These are phyloP conservation scores for Alopecurus myosuroides DNA, from an alignment of 176 grass and related monocot genomes.

Conservation along the genomic window DNA sequence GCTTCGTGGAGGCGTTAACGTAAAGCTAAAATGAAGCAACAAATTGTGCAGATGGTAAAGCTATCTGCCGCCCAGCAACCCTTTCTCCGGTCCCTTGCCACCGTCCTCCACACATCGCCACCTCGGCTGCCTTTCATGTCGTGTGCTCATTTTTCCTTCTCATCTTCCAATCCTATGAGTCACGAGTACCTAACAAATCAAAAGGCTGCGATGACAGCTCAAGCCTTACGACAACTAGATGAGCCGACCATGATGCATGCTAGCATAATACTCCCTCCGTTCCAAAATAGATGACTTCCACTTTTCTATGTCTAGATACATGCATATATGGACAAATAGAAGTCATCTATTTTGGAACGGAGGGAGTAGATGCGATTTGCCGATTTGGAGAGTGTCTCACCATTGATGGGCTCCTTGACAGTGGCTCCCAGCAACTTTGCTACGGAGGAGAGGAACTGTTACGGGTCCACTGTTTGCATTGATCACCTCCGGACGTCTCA, in stretches of 20 bases:
- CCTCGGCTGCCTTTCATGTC: constrained; percentile 5
- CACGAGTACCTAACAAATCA: constrained; percentile 6
- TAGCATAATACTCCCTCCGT: too few relatives aligned
- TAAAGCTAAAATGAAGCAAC: constrained; percentile 37
- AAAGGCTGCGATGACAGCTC: background rate
- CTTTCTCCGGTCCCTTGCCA: background rate
- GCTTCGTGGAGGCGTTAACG: constrained; percentile 28
- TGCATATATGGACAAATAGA: too few relatives aligned
- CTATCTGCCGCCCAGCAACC: constrained; percentile 13
- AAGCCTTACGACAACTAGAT: background rate
- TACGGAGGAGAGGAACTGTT: background rate
- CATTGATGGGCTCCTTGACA: constrained; percentile 9
- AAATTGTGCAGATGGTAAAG: background rate
- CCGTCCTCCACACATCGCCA: background rate
- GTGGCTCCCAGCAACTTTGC: background rate
- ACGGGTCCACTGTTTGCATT: background rate
- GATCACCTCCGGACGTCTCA: background rate
- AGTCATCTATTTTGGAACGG: too few relatives aligned
- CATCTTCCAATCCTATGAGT: background rate
- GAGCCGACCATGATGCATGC: background rate
- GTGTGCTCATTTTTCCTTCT: background rate
- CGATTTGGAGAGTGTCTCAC: background rate
- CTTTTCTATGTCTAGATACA: too few relatives aligned
- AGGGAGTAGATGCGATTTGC: too few relatives aligned
- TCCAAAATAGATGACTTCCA: too few relatives aligned